phyloP scores from a whole-genome alignment of 352 stramenopile genomes.

The Pythium dissotocum region DNA sequence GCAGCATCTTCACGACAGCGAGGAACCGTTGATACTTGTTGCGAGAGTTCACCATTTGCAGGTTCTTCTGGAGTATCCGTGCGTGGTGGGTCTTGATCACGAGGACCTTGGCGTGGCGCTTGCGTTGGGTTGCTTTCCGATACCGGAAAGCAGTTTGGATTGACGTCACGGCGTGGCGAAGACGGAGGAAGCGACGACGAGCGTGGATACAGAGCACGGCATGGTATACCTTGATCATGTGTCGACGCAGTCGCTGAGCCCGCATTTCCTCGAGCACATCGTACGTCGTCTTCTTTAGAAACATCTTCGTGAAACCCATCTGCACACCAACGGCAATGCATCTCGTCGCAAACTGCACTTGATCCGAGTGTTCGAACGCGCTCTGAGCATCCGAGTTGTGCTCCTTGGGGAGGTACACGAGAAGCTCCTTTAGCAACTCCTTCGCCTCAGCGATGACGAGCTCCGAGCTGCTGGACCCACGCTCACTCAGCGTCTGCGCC shows the following conservation, averaged over 20 bases:
- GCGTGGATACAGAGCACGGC: constrained; percentile 61
- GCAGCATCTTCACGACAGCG: constrained; percentile 55
- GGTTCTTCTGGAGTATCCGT: constrained; percentile 49
- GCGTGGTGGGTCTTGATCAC: constrained; percentile 45
- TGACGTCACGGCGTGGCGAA: constrained; percentile 48
- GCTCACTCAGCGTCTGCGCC: constrained; percentile 49
- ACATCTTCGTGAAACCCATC: constrained; percentile 96
- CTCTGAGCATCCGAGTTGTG: constrained; percentile 77
- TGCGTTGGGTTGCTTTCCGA: constrained; percentile 42
- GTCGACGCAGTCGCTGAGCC: constrained; percentile 52
- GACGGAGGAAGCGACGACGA: constrained; percentile 57
- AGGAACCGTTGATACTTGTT: constrained; percentile 59
- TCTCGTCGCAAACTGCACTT: constrained; percentile 59
- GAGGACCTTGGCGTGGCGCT: constrained; percentile 34
- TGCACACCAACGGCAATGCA: constrained; percentile 80
- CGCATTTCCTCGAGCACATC: constrained; percentile 91
- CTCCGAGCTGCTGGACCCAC: constrained; percentile 35
- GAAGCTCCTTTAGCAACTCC: constrained; percentile 83
- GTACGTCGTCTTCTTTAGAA: constrained; percentile 91
- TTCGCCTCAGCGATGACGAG: constrained; percentile 59
- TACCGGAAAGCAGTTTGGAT: constrained; percentile 68
- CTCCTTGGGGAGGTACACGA: constrained; percentile 90
- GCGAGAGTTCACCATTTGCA: constrained; percentile 55
- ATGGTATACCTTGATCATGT: constrained; percentile 80
- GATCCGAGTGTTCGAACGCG: constrained; percentile 68